Base-by-base conservation (phyloP, 768 basidiomycete genomes). In the Boletus pseudopeckii region DNA sequence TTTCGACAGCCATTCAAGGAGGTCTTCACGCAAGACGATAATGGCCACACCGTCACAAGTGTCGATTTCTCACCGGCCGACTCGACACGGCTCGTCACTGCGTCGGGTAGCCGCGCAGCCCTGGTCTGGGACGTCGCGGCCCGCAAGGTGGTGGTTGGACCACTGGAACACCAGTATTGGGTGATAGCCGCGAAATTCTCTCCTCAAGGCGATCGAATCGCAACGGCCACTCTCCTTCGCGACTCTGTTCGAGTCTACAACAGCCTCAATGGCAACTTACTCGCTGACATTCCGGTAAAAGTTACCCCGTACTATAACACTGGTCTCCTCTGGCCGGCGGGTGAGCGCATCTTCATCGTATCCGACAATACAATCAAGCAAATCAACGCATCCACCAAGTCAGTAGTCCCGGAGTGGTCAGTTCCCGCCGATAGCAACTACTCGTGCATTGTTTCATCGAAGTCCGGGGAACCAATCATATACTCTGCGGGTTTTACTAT, bases 31-130 rank as follows among this genome's bases (percentile, higher is more conserved):
- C 45, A 50, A 11, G 18, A 55, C 20, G 52, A 55, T 2, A 1
- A 44, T 9, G 52, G 58, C 15, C 44, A 50, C 45, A 47, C 48
- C 32, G 36, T 60, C 30, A 55, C 48, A 2, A 36, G 44, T 20
- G 52, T 59, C n/a, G 58, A 59, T 36, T 59, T 58, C 33, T 58
- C 57, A 8, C 57, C 57, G 26, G n/a, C n/a, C n/a, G 41, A 53
- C 40, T 33, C 45, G 2, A 38, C 28, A 4, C 46, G 53, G n/a
- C 48, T 59, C 34, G 53, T 48, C 49, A 30, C 13, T 32, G 49
- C 26, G 7, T 59, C 52, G 26, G 52, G 58, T 5, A 49, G 38
- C 34, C 48, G 53, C 13, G 24, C 54, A 8, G 49, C 46, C 22
- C 41, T 40, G 8, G 9, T 60, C 30, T 60, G 40, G 53, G 53